Conservation (phyloP, 2,329 filamentous ascomycete species). For the Lasiodiplodia gonubiensis region DNA sequence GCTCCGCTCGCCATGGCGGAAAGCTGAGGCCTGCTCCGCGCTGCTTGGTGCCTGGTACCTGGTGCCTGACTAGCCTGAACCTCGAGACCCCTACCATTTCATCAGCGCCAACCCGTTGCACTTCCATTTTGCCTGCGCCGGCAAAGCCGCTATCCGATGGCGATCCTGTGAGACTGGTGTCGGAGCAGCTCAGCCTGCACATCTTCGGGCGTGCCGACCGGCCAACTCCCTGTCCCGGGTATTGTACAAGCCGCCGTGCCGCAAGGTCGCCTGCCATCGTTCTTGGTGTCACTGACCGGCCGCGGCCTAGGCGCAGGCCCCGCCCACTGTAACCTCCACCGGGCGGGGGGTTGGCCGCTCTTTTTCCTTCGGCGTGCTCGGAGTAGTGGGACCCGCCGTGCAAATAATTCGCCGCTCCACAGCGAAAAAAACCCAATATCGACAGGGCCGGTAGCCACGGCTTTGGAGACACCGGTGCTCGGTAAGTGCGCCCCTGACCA, state of each 20-base stretch:
- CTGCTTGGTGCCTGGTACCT: conserved; percentile 4
- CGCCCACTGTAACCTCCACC: not conserved
- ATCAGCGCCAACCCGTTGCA: conserved; percentile 6
- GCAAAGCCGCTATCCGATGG: not conserved
- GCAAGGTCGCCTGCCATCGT: not conserved
- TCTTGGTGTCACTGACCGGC: not conserved
- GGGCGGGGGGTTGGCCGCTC: not conserved
- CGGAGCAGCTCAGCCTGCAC: not conserved
- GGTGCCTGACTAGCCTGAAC: conserved; percentile 5
- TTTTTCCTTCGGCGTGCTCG: not conserved
- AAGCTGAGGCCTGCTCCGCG: conserved; percentile 4
- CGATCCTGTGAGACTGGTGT: conserved; percentile 16
- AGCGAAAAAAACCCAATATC: conserved; percentile 6
- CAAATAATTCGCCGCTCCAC: conserved; percentile 17
- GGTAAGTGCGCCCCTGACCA: conserved; percentile 23
- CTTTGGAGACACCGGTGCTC: conserved; percentile 22
- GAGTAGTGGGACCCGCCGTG: not conserved
- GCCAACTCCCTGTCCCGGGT: not conserved
- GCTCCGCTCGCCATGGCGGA: conserved; percentile 1
- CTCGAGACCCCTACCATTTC: conserved; percentile 13
- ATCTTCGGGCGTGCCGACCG: not conserved
- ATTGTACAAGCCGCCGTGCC: conserved; percentile 11
- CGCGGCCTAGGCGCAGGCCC: not conserved
- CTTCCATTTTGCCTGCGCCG: not conserved
- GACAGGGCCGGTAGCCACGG: conserved; percentile 16